phyloP scores from a whole-genome alignment of 1,284 basidiomycete species.

The Ganoderma leucocontextum region DNA sequence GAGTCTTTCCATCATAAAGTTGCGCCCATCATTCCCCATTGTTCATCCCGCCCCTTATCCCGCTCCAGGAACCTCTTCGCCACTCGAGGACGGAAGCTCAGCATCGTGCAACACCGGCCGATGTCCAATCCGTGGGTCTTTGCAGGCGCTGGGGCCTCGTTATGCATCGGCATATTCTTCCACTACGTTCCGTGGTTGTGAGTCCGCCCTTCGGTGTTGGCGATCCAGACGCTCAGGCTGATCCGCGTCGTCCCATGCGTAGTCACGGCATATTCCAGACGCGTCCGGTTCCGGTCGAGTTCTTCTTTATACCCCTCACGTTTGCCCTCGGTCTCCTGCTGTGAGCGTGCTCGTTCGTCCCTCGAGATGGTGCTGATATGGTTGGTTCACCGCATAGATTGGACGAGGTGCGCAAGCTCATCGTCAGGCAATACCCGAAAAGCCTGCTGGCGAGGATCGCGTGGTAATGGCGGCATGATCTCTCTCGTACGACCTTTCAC shows the following conservation, averaged over 20 bases:
- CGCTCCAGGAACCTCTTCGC: slow-evolving; percentile 51
- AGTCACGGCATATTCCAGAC: slow-evolving; percentile 63
- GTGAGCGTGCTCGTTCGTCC: slow-evolving; percentile 25
- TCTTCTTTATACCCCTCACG: slow-evolving; percentile 56
- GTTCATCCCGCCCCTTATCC: background rate
- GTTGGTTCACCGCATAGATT: slow-evolving; percentile 35
- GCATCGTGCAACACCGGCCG: slow-evolving; percentile 56
- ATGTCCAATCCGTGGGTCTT: slow-evolving; percentile 52
- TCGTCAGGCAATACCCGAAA: slow-evolving; percentile 45
- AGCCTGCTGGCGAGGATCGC: slow-evolving; percentile 47
- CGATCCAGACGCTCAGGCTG: background rate
- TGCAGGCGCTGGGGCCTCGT: slow-evolving; percentile 54
- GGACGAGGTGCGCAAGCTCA: slow-evolving; percentile 51
- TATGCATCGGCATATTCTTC: slow-evolving; percentile 61
- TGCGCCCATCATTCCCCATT: background rate
- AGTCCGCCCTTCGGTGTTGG: slow-evolving; percentile 10
- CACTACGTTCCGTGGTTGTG: slow-evolving; percentile 59
- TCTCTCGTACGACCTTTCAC: background rate
- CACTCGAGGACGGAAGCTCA: slow-evolving; percentile 57
- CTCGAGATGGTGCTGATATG: background rate
- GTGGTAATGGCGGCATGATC: slow-evolving; percentile 40
- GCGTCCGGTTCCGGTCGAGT: slow-evolving; percentile 56
- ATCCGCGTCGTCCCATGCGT: background rate
- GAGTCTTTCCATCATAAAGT: background rate
- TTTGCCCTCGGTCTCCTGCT: slow-evolving; percentile 46